Evolutionary conservation across 2,329 filamentous ascomycete genomes (phyloP).

Genomic region (Alternaria triticimaculans): DNA sequence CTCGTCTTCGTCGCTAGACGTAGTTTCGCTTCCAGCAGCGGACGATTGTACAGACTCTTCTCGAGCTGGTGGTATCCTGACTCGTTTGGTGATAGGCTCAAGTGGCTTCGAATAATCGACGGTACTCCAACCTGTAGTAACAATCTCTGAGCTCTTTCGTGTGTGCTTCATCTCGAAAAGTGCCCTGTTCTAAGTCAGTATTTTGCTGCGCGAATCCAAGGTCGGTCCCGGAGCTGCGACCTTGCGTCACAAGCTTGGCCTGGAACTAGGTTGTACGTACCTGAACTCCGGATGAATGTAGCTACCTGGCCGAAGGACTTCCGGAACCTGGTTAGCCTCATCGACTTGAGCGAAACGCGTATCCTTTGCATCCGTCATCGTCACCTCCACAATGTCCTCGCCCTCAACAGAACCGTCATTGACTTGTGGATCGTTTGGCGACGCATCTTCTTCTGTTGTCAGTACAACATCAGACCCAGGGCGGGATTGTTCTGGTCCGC

Average conservation of each 20-base stretch:
- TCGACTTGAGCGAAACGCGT: slow-evolving; percentile 23
- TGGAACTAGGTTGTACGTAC: background rate
- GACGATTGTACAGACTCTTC: slow-evolving; percentile 45
- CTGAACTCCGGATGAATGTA: slow-evolving; percentile 70
- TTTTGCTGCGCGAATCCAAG: background rate
- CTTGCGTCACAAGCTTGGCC: background rate
- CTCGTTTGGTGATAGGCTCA: slow-evolving; percentile 60
- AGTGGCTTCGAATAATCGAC: slow-evolving; percentile 66
- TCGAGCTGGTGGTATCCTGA: slow-evolving; percentile 41
- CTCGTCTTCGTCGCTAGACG: slow-evolving; percentile 46
- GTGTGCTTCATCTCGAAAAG: slow-evolving; percentile 81
- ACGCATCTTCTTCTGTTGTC: slow-evolving; percentile 66
- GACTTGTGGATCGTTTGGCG: slow-evolving; percentile 74
- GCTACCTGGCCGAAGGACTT: slow-evolving; percentile 59
- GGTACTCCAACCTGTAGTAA: slow-evolving; percentile 74
- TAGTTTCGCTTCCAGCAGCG: slow-evolving; percentile 30
- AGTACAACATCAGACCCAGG: slow-evolving; percentile 73
- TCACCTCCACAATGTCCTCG: slow-evolving; percentile 90
- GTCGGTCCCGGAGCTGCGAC: background rate
- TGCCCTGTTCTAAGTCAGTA: slow-evolving; percentile 15
- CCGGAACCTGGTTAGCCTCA: slow-evolving; percentile 28
- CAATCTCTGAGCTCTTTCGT: slow-evolving; percentile 57
- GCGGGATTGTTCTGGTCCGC: slow-evolving; percentile 52
- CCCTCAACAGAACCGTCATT: slow-evolving; percentile 81
- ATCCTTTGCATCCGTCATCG: slow-evolving; percentile 72